phyloP scores from a whole-genome alignment of 2,329 filamentous ascomycete genomes.

The Fusarium drepaniforme region DNA sequence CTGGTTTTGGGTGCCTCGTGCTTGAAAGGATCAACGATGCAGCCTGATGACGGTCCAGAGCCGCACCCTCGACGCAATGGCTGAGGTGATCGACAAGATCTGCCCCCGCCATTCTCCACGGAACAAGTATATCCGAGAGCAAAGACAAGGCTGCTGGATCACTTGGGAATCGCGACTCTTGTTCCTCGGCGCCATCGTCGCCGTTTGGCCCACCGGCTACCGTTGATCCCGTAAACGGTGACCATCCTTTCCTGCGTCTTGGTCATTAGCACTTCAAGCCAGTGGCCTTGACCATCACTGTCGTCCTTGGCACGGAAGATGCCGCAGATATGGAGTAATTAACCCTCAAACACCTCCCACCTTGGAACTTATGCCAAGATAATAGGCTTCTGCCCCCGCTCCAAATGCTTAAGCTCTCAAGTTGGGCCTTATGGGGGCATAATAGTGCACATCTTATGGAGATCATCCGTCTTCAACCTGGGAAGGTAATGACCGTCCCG shows the following conservation, averaged over 20 bases:
- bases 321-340: background rate
- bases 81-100: constrained; percentile 44
- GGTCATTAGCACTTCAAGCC: background rate
- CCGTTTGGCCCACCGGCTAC: constrained; percentile 2
- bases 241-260: background rate
- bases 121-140: constrained; percentile 36
- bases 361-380: constrained; percentile 16
- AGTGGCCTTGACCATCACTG: background rate
- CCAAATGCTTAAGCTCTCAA: constrained; percentile 23
- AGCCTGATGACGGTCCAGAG: constrained; percentile 34
- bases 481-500: background rate
- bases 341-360: background rate
- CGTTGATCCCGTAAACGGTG: background rate
- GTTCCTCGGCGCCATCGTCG: constrained; percentile 2
- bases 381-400: constrained; percentile 24
- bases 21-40: constrained; percentile 7
- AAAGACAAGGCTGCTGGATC: constrained; percentile 30
- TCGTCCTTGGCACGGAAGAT: background rate
- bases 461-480: constrained; percentile 34
- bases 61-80: constrained; percentile 31
- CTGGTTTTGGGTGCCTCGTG: constrained; percentile 14
- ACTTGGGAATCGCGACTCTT: constrained; percentile 18
- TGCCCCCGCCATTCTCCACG: constrained; percentile 41
- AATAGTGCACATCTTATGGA: constrained; percentile 46
- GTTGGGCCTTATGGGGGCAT: constrained; percentile 27